A percentile compares a stretch with the other conserved stretches of the same genome.
Evolutionary conservation across 345 rosid genomes (phyloP).

Genomic region (Erysimum cheiranthoides): DNA sequence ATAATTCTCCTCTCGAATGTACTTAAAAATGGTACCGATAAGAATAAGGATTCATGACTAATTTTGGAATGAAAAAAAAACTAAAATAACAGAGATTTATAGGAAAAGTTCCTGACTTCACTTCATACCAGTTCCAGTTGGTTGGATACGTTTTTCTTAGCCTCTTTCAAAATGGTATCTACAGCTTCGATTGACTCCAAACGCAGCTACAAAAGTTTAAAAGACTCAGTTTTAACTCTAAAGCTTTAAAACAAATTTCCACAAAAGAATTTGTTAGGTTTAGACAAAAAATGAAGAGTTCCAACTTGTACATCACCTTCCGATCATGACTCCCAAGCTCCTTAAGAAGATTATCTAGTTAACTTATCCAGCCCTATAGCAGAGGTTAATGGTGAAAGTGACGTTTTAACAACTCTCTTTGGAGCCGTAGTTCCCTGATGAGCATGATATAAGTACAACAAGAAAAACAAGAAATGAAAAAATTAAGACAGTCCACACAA

Average conservation of each 20-base stretch:
- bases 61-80: constrained; percentile 12
- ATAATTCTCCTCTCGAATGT: constrained; percentile 64
- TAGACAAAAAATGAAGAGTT: neutral
- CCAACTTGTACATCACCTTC: constrained; percentile 63
- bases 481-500: too few relatives aligned
- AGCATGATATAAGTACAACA: too few relatives aligned
- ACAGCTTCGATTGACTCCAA: constrained; percentile 93
- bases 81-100: neutral
- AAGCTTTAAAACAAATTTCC: neutral
- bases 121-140: constrained; percentile 80
- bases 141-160: constrained; percentile 86
- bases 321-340: constrained; percentile 90
- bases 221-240: constrained; percentile 25
- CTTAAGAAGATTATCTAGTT: constrained; percentile 55
- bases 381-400: too few relatives aligned
- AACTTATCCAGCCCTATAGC: too few relatives aligned
- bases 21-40: neutral
- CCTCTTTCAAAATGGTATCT: constrained; percentile 82
- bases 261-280: neutral
- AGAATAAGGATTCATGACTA: neutral
- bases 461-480: too few relatives aligned
- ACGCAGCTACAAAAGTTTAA: constrained; percentile 61
- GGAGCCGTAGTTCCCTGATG: too few relatives aligned
- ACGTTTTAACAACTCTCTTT: too few relatives aligned
- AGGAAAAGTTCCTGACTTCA: neutral